Evolutionary conservation across 192 early-diverging fungal species (phyloP), one percentile per base, ranked within the genome.

Genomic region (Backusella psychrophila): DNA sequence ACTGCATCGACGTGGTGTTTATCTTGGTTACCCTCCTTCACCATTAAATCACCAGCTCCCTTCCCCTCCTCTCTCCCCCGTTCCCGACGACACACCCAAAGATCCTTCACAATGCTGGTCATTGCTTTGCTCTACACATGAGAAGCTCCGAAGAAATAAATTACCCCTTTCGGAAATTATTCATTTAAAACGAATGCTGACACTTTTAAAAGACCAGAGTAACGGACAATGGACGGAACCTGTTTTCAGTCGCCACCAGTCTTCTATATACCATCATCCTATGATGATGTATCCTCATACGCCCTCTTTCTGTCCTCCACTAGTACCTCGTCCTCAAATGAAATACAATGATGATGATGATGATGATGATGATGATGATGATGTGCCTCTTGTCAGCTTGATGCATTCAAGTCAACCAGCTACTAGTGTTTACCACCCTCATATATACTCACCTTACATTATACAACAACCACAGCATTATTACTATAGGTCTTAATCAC

Each of bases 111-210:
- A 29, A 23, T 26, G 53, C 23, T 59, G 53, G 53, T 59, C 53
- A 59, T 26, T 59, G 53, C 26, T 59, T 59, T 59, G 53, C 9
- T 59, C 53, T 29, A 59, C 53, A 11, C 53, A 59, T 59, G 53
- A 59, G 53, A 59, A 59, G 23, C 53, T 59, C 53, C 53, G 53
- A 59, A 59, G 53, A 59, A 59, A 59, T 26, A 59, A 59, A 59
- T 26, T 59, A 59, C 53, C 53, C 23, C 53, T 59, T 59, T 59
- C 53, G 53, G 53, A 59, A 59, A 59, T 59, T 59, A 9, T 59
- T 59, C 53, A 59, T 59, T 59, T 59, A 59, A 21, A 21, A 12
- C 53, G 53, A 59, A 59, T 59, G 53, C 23, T 59, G 3, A 23
- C 53, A 59, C 21, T 59, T 59, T 59, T 59, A 59, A 59, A 59